Base-by-base conservation (phyloP, 139 green algal species). In the Coccomyxa sp. region DNA sequence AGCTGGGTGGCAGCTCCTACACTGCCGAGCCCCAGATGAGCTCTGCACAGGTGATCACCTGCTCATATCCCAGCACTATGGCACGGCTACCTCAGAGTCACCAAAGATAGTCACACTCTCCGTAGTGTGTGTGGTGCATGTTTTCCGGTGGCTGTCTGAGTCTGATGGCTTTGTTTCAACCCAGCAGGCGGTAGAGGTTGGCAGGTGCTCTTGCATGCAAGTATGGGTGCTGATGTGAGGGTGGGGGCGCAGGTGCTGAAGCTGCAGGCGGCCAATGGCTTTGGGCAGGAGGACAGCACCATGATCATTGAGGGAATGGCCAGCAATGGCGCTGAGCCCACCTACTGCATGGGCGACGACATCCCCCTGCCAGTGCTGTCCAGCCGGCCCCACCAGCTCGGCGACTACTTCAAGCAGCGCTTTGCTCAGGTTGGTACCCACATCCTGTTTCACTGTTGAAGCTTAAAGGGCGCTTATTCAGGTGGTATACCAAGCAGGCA, bases 391-490 rank as follows among this genome's bases (percentile, higher is more conserved):
- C 97, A 99, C 88, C 86, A 97, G 83, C 91, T 99, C 38, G 96
- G 92, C 89, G 92, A 99, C 92, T 99, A 99, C 95, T 99, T 99
- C 97, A 99, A 99, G 93, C 97, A 99, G 94, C 91, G 97, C 60
- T 99, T 99, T 86, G 97, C 97, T 4, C 96, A 98, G 93, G 91
- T 93, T 67, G 38, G 38, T 51, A 0, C 88, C 74, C 12, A 57
- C 13, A 25, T 59, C 0, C 67, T 51, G 4, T 63, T 23, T 84
- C 57, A 60, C 60, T 77, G 60, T 25, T 58, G 3, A n/a, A n/a
- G n/a, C n/a, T n/a, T n/a, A n/a, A n/a, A n/a, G 58, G 18, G 25
- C 10, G 23, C 30, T 27, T 76, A 13, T 27, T 0, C 67, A 14
- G 67, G 0, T 21, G 11, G 27, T 76, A 51, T 11, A 7, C 7